Percentiles rank a stretch among this genome's conserved stretches.
Conservation (phyloP, 108 stramenopile species). For the Nitzschia sp. region DNA sequence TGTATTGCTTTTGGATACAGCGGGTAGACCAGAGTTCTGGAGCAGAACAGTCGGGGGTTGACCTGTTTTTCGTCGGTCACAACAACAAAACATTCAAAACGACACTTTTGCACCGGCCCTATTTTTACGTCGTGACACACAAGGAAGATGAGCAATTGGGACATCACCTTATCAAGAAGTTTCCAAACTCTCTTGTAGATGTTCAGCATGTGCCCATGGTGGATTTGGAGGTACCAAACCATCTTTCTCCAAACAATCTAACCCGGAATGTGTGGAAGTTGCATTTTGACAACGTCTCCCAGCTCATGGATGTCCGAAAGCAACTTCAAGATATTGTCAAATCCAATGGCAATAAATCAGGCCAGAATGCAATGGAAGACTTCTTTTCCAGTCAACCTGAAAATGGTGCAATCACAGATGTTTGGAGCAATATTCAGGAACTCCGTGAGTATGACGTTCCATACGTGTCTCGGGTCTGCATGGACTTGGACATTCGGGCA, state of each 20-base stretch:
- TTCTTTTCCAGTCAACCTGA: conserved; percentile 5
- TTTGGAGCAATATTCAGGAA: conserved; percentile 61
- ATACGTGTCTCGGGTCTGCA: conserved; percentile 89
- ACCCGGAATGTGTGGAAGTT: conserved; percentile 63
- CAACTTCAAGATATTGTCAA: conserved; percentile 50
- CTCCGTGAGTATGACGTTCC: conserved; percentile 98
- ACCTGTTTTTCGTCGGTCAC: conserved; percentile 84
- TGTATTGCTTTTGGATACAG: conserved; percentile 6
- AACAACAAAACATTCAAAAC: conserved; percentile 84
- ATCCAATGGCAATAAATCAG: conserved; percentile 32
- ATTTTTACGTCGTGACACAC: conserved; percentile 87
- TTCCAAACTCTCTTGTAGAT: conserved; percentile 53
- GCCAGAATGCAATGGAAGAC: conserved; percentile 20
- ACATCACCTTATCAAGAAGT: conserved; percentile 60
- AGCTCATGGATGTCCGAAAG: conserved; percentile 69
- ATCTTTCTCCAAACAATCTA: conserved; percentile 49
- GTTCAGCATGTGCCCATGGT: conserved; percentile 67
- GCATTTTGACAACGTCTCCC: conserved; percentile 77
- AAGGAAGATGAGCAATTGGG: conserved; percentile 65
- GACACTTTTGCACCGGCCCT: conserved; percentile 85
- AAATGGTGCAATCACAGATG: conserved; percentile 2
- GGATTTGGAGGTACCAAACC: conserved; percentile 77
- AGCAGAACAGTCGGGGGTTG: conserved; percentile 75
- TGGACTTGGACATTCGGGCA: conserved; percentile 89
- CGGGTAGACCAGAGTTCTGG: conserved; percentile 36